These are phyloP conservation scores for Neocallimastix lanati DNA, from an alignment of 192 early-diverging fungal species.

Conservation along the genomic window DNA sequence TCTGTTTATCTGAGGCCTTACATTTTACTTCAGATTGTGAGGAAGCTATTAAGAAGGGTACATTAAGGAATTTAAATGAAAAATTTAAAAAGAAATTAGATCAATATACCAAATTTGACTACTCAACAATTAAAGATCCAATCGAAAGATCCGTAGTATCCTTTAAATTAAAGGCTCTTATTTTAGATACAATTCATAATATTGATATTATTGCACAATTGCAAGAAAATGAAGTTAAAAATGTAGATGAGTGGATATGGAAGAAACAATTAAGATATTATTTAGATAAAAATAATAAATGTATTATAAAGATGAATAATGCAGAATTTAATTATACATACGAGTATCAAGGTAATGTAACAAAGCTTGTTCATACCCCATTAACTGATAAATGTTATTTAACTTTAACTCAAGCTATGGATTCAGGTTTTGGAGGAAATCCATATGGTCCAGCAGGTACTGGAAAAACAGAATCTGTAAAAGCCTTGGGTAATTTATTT, in stretches of 20 bases:
- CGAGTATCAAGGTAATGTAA: constrained; percentile 39
- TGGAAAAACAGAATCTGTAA: constrained; percentile 40
- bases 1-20: constrained; percentile 21
- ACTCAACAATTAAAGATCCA: constrained; percentile 15
- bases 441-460: constrained; percentile 38
- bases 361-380: constrained; percentile 35
- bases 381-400: constrained; percentile 42
- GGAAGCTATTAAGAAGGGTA: constrained; percentile 12
- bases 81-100: constrained; percentile 20
- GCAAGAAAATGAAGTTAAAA: constrained; percentile 12
- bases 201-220: constrained; percentile 30
- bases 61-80: constrained; percentile 7
- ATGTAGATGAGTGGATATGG: constrained; percentile 25
- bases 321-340: constrained; percentile 33
- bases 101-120: constrained; percentile 27
- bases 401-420: constrained; percentile 38
- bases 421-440: constrained; percentile 39
- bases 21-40: constrained; percentile 30
- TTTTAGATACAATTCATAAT: constrained; percentile 37
- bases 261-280: constrained; percentile 31
- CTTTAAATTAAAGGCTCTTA: constrained; percentile 30
- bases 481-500: constrained; percentile 31
- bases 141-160: constrained; percentile 15
- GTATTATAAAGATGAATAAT: constrained; percentile 25
- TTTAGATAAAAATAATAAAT: constrained; percentile 11